phyloP scores from a whole-genome alignment of 306 rosid genomes.

The Inga leiocalycina region DNA sequence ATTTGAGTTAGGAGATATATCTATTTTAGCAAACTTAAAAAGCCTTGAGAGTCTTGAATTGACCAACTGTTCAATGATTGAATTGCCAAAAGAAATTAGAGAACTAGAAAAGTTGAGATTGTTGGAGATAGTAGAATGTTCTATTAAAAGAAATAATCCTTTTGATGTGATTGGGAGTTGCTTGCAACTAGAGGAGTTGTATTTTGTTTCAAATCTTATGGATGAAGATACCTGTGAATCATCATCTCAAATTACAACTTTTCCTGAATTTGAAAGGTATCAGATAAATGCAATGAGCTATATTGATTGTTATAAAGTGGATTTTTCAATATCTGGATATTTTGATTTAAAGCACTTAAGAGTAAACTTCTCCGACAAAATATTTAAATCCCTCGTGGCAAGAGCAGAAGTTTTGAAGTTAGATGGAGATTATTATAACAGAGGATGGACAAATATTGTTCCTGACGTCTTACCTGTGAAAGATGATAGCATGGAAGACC shows the following conservation, averaged over 20 bases:
- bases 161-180: slow-evolving; percentile 25
- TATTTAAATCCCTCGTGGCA: too few species aligned
- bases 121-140: accelerated
- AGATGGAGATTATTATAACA: not conserved
- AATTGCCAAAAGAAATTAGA: not conserved
- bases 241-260: too few species aligned
- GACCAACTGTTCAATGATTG: accelerated
- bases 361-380: too few species aligned
- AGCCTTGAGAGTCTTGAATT: slow-evolving; percentile 31
- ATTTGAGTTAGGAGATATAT: not conserved
- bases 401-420: too few species aligned
- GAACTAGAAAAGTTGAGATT: not conserved
- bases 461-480: slow-evolving; percentile 19
- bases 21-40: not conserved
- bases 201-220: not conserved
- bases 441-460: slow-evolving; percentile 26
- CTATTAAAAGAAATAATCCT: not conserved
- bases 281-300: too few species aligned
- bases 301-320: too few species aligned
- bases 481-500: not conserved
- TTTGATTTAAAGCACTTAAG: too few species aligned
- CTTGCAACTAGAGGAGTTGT: slow-evolving; percentile 25
- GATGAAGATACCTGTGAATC: not conserved
- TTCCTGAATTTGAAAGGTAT: not conserved
- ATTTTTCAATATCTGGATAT: too few species aligned